Evolutionary conservation across 106 monocot genomes (phyloP).

Genomic region (Apostasia ramifera): DNA sequence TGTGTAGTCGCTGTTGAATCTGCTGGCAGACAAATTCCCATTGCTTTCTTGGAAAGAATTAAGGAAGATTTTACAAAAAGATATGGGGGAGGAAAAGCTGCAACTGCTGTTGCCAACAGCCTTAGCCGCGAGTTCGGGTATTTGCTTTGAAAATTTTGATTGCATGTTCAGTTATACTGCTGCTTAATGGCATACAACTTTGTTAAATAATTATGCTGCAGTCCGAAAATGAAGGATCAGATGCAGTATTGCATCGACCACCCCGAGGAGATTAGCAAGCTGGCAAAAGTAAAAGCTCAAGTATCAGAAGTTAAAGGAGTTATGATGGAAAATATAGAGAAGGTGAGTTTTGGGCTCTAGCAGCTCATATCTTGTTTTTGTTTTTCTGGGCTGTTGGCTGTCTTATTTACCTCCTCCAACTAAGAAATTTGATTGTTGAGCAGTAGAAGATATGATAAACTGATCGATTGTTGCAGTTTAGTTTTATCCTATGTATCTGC

Average conservation of each 20-base stretch:
- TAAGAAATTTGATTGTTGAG: too few relatives aligned
- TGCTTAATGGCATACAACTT: neutral
- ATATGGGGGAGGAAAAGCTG: slow-evolving; percentile 18
- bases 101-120: slow-evolving; percentile 12
- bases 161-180: neutral
- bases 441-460: too few relatives aligned
- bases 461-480: too few relatives aligned
- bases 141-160: neutral
- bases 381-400: too few relatives aligned
- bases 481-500: too few relatives aligned
- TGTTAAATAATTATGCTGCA: neutral
- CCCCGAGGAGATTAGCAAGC: slow-evolving; percentile 19
- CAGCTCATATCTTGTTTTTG: too few relatives aligned
- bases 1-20: slow-evolving; percentile 20
- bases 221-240: slow-evolving; percentile 17
- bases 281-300: slow-evolving; percentile 20
- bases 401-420: too few relatives aligned
- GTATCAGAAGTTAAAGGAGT: slow-evolving; percentile 24
- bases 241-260: slow-evolving; percentile 22
- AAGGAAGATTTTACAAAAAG: slow-evolving; percentile 19
- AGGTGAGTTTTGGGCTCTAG: neutral
- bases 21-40: slow-evolving; percentile 16
- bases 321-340: slow-evolving; percentile 26
- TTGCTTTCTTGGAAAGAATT: slow-evolving; percentile 20
- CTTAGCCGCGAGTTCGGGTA: slow-evolving; percentile 16